Conservation (phyloP, 2,329 filamentous ascomycete genomes). For the Salinomyces thailandicus region DNA sequence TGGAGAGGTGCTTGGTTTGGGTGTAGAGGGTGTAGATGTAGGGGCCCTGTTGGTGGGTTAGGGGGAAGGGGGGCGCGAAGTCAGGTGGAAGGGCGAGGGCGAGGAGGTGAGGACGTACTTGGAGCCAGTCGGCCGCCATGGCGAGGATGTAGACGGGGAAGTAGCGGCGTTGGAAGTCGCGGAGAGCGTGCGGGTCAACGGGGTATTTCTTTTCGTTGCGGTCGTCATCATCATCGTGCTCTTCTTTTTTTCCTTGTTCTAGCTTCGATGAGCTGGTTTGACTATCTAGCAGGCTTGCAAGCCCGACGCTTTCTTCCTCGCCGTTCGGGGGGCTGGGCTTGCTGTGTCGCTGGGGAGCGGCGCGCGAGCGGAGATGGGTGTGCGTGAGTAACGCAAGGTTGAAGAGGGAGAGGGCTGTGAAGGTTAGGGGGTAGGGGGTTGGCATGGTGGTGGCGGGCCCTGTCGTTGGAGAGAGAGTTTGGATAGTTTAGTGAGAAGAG, state of each 20-base stretch:
- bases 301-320: background rate
- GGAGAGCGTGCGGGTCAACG: conserved; percentile 7
- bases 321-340: too few relatives aligned
- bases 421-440: conserved; percentile 17
- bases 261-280: too few relatives aligned
- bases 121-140: conserved; percentile 38
- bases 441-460: too few relatives aligned
- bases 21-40: conserved; percentile 45
- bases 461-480: too few relatives aligned
- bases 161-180: conserved; percentile 31
- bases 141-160: conserved; percentile 37
- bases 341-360: too few relatives aligned
- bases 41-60: conserved; percentile 33
- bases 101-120: conserved; percentile 21
- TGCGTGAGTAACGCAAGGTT: conserved; percentile 12
- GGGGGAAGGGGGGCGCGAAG: too few relatives aligned
- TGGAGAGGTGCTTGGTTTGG: conserved; percentile 35
- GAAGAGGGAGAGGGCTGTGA: conserved; percentile 13
- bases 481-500: too few relatives aligned
- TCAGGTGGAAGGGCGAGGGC: background rate
- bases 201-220: conserved; percentile 4
- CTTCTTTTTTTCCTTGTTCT: too few relatives aligned
- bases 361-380: conserved; percentile 1
- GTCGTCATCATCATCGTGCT: too few relatives aligned
- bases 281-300: background rate